Base-by-base conservation (phyloP, 2,329 filamentous ascomycete genomes). In the Colletotrichum phormii region DNA sequence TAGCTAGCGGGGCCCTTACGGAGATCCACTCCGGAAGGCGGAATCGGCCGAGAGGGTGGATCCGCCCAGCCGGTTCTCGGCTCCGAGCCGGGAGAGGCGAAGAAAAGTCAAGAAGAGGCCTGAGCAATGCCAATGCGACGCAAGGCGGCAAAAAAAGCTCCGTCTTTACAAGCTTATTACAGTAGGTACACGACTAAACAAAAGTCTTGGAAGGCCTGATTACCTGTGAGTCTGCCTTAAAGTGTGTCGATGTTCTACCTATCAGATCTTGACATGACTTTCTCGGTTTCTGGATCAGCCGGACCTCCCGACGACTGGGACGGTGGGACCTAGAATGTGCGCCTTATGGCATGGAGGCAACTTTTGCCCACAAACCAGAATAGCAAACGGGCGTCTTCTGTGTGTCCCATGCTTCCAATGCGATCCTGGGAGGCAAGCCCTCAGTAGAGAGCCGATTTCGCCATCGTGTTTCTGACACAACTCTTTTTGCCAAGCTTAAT, bases 401-500 rank as follows among this genome's bases (percentile, higher is more conserved):
- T 51, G 37, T 58, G 33, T 11, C 33, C 53, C 24, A 33, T 63
- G 61, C 61, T 35, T 26, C n/a, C 13, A 26, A 53, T 24, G 53
- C 12, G 29, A 33, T 49, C 53, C 35, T 57, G 35, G 22, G 18
- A 49, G 2, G 9, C 33, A 53, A 15, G 7, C 24, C 24, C 18
- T 24, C 22, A 58, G 46, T 33, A 35, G 24, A 67, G 15, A 13
- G 51, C 54, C 29, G 46, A 60, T 58, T 61, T 29, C 33, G 42
- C 68, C 53, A 49, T 49, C 35, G 35, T 49, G 60, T 64, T 59
- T 72, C 53, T 42, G 46, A 46, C 24, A 22, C 6, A 59, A 35
- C 70, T 18, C 57, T 63, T 26, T 46, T 33, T 37, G 18, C n/a
- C 60, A 72, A 72, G 66, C 66, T 72, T 72, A 70, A 42, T 70